Evolutionary conservation across 116 monocot genomes (phyloP), one percentile per base, ranked within the genome.

Genomic region (Thalassia testudinum): DNA sequence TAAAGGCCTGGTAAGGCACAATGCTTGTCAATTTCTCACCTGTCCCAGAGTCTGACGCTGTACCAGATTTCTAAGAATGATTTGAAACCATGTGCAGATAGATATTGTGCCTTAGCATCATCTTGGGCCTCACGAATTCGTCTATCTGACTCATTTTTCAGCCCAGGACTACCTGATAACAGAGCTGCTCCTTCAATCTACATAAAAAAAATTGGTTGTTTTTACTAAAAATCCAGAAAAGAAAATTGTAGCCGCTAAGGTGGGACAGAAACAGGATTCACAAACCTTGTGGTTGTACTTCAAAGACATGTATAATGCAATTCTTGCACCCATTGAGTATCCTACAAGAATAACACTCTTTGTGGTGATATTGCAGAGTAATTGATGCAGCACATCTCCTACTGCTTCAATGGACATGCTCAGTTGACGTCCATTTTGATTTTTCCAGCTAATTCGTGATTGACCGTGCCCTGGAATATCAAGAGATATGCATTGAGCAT

Each of bases 311-410:
- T 85, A 61, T 42, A 95, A 52, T 63, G 85, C 81, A 65, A 95
- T 85, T 54, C 95, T 78, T 53, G 88, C 95, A 38, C 95, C 95
- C 95, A 95, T 70, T 16, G 95, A 95, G 60, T 95, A 95, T 30
- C 95, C 95, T 37, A 95, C 88, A 53, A 95, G 68, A 49, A 75
- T 38, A 25, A 95, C 79, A 20, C 49, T 54, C 60, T 63, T 66
- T 47, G 22, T 52, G 23, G 95, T 75, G 26, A 75, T 57, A 49
- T 61, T 49, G 65, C 70, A 66, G 6, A 88, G 67, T 43, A 88
- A 59, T 29, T 81, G 63, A 43, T 75, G 61, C 48, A 95, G 66
- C 37, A 74, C 50, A 57, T 71, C 71, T 49, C 84, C 78, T 43
- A 85, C 64, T 58, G 57, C 34, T 62, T 95, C 77, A 21, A 95